These are phyloP conservation scores for Clonostachys rosea DNA, from an alignment of 2,329 filamentous ascomycete genomes.

Conservation along the genomic window DNA sequence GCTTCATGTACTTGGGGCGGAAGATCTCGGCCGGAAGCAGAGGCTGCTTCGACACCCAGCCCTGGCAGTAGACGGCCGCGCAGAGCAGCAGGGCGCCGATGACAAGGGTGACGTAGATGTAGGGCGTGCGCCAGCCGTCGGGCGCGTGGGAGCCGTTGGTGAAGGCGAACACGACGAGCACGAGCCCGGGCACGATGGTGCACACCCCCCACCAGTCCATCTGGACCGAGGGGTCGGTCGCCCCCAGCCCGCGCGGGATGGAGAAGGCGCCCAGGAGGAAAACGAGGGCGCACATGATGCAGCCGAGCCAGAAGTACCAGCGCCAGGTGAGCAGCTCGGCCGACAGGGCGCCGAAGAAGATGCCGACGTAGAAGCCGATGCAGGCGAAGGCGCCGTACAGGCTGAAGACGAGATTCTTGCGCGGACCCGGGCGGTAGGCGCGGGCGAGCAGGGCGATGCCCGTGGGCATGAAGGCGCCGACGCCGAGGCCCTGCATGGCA, in stretches of 20 bases:
- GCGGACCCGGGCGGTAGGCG: constrained; percentile 63
- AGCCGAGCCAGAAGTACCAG: constrained; percentile 68
- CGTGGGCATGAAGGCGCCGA: constrained; percentile 67
- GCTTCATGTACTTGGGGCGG: constrained; percentile 62
- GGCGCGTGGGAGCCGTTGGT: constrained; percentile 68
- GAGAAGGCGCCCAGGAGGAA: constrained; percentile 35
- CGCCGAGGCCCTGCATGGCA: constrained; percentile 69
- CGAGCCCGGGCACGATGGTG: constrained; percentile 59
- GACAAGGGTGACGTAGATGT: constrained; percentile 62
- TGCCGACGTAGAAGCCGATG: constrained; percentile 58
- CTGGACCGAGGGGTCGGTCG: constrained; percentile 12
- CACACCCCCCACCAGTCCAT: constrained; percentile 68
- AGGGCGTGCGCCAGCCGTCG: constrained; percentile 67
- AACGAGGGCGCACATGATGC: constrained; percentile 34
- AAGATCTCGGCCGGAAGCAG: constrained; percentile 69
- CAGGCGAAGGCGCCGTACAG: constrained; percentile 55
- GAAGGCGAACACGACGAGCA: constrained; percentile 70
- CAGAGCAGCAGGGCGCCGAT: constrained; percentile 56
- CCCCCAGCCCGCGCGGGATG: constrained; percentile 26
- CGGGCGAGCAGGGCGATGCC: constrained; percentile 66
- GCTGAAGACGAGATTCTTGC: constrained; percentile 64
- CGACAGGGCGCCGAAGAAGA: constrained; percentile 60
- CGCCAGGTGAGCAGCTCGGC: constrained; percentile 58
- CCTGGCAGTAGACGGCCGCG: constrained; percentile 65
- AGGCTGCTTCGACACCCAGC: constrained; percentile 63